phyloP scores from a whole-genome alignment of 352 stramenopile species.

The Blastocystis sp. region DNA sequence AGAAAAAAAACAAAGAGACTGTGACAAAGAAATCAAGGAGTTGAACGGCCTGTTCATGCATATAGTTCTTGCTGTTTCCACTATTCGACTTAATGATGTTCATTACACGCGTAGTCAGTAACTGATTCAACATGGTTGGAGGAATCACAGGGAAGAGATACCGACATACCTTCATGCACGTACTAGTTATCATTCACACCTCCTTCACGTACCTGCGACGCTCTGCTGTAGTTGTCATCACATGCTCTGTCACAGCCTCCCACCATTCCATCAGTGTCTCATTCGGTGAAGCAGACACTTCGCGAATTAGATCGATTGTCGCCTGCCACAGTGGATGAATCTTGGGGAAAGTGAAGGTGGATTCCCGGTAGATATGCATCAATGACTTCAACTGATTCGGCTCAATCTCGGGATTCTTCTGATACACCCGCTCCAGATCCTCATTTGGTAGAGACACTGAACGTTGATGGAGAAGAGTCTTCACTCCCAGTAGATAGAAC shows the following conservation, averaged over 20 bases:
- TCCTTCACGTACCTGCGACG: neutral
- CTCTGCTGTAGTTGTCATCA: neutral
- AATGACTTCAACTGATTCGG: neutral
- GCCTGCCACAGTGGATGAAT: slow-evolving; percentile 5
- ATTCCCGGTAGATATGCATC: slow-evolving; percentile 2
- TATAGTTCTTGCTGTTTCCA: neutral
- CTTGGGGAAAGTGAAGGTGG: slow-evolving; percentile 14
- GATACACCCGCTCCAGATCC: neutral
- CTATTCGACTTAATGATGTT: neutral
- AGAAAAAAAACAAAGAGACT: neutral
- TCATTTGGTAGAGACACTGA: neutral
- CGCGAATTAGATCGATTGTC: neutral
- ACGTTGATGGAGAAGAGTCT: neutral
- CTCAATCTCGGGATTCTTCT: neutral
- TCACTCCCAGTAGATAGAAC: neutral
- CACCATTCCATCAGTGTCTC: slow-evolving; percentile 1
- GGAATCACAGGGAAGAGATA: neutral
- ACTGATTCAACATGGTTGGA: neutral
- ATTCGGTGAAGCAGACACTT: neutral
- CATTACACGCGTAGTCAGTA: neutral
- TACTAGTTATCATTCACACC: neutral
- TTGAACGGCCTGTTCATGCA: neutral
- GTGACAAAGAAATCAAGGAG: slow-evolving; percentile 1
- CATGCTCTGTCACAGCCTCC: neutral
- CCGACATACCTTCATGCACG: neutral